Base-by-base conservation (phyloP, 192 early-diverging fungal species). In the Rhizophagus clarus region DNA sequence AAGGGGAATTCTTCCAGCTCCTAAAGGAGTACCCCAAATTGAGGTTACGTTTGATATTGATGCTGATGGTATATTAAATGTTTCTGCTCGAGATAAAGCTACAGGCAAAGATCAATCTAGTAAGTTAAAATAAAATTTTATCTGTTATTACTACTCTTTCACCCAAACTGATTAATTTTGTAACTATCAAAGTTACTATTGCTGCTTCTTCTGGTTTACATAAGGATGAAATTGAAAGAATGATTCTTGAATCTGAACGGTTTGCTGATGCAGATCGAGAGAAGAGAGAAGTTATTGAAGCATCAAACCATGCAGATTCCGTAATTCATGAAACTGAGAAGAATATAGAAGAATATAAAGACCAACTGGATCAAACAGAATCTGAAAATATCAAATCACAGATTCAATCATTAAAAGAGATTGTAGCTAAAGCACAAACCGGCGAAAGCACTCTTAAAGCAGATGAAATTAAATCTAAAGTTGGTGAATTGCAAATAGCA, bases 1-100 rank as follows among this genome's bases (percentile, higher is more conserved):
- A 68, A 85, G 85, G 20, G 97, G 96, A 63, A 91, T 99, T 73
- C 95, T 96, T 24, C 98, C 98, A 42, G 95, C 96, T n/a, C 95
- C 96, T 75, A 95, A 97, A 88, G 98, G 98, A 81, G 89, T 96
- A 70, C 97, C 98, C 51, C 96, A 99, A 90, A 94, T 99, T 80
- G 96, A 98, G 84, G 98, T 99, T 70, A 94, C 97, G 60, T 99
- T 99, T 79, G 97, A 99, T 84, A 98, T 99, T 87, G 97, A 99
- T 86, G 98, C 98, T 29, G 97, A 99, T 84, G 98, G 98, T 89
- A 99, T 99, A 83, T 95, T 99, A 82, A 98, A 98, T 83, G 97
- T 99, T 61, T 87, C 89, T 63, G 98, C 98, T 84, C 93, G 93
- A 91, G 98, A 99, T 90, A 96, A 97, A 88, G 94, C 94, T 79